These are phyloP conservation scores for Pseudocercospora pini-densiflorae DNA, from an alignment of 2,329 filamentous ascomycete genomes.

Conservation along the genomic window DNA sequence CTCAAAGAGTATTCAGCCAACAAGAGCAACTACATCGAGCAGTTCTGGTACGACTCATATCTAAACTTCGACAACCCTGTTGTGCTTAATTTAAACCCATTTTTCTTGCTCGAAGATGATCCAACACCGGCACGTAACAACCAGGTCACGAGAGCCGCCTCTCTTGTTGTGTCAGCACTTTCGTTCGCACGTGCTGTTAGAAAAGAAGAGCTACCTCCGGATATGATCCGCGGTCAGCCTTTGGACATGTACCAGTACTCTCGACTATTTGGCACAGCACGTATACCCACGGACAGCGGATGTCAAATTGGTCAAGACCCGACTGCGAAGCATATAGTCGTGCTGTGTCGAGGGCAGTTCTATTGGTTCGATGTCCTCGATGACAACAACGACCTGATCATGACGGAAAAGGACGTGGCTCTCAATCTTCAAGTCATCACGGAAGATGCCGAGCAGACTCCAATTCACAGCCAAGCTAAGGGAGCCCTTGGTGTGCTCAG, in stretches of 20 bases:
- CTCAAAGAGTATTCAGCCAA: slow-evolving; percentile 87
- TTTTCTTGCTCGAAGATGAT: slow-evolving; percentile 96
- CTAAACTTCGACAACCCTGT: slow-evolving; percentile 98
- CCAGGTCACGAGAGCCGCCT: slow-evolving; percentile 92
- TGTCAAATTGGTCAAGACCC: slow-evolving; percentile 96
- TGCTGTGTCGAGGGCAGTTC: slow-evolving; percentile 92
- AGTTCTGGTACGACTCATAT: slow-evolving; percentile 99
- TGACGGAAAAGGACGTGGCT: slow-evolving; percentile 92
- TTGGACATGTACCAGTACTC: slow-evolving; percentile 99
- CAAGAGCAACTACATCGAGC: slow-evolving; percentile 96
- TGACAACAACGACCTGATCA: slow-evolving; percentile 91
- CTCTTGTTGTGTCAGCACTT: slow-evolving; percentile 84
- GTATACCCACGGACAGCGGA: slow-evolving; percentile 90
- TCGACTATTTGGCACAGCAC: slow-evolving; percentile 88
- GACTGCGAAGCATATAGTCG: slow-evolving; percentile 88
- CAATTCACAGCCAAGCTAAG: slow-evolving; percentile 94
- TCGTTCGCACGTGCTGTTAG: slow-evolving; percentile 92
- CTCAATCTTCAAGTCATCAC: slow-evolving; percentile 91
- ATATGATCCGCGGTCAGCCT: slow-evolving; percentile 80
- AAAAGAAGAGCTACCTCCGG: slow-evolving; percentile 88
- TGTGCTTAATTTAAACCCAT: slow-evolving; percentile 95
- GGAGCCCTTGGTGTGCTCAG: slow-evolving; percentile 90
- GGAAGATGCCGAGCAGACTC: slow-evolving; percentile 85
- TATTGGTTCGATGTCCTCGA: slow-evolving; percentile 99
- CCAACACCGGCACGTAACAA: slow-evolving; percentile 95